Evolutionary conservation across 768 basidiomycete species (phyloP).

Genomic region (Leccinum variicolor): DNA sequence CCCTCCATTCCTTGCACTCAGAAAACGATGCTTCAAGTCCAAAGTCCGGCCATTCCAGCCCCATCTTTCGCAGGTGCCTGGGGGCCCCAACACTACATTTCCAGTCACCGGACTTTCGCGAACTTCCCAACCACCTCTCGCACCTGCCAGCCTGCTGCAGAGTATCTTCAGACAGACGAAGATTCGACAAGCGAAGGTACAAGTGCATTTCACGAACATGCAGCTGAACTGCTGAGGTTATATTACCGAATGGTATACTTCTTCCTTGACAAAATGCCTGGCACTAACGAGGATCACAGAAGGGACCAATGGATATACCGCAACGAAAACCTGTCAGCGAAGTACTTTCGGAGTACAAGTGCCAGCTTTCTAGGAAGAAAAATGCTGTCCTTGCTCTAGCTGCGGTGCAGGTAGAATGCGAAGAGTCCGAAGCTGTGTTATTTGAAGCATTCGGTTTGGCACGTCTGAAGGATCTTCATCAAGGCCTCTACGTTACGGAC

Average conservation of each 20-base stretch:
- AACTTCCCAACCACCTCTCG: not conserved
- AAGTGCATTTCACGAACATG: not conserved
- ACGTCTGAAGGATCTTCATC: not conserved
- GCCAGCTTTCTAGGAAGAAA: not conserved
- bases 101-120: not conserved
- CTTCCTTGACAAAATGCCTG: not conserved
- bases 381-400: not conserved
- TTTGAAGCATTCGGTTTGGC: not conserved
- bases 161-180: not conserved
- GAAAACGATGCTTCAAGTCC: not conserved
- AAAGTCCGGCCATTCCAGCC: not conserved
- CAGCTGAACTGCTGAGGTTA: not conserved
- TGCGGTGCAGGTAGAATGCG: not conserved
- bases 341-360: not conserved
- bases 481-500: not conserved
- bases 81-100: not conserved
- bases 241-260: not conserved
- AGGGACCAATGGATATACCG: not conserved
- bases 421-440: not conserved
- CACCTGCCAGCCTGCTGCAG: not conserved
- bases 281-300: not conserved
- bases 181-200: not conserved
- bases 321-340: not conserved
- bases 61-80: no score
- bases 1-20: no score